Percentiles rank a stretch among this genome's conserved stretches.
Conservation (phyloP, 352 stramenopile species). For the Globisporangium yorkense region DNA sequence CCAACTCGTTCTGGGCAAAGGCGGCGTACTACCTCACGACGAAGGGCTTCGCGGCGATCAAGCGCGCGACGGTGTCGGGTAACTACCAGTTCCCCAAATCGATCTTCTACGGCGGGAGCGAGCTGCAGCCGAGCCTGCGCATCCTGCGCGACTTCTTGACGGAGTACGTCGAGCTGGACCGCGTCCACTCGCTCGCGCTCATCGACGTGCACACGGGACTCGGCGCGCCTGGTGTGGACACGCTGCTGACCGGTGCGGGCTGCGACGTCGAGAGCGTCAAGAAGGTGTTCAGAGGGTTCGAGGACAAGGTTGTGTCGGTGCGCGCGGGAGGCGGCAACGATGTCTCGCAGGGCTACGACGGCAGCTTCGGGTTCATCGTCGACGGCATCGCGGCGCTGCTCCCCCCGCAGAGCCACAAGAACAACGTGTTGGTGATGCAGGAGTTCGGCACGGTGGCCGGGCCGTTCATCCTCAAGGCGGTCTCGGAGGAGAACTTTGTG, state of each 20-base stretch:
- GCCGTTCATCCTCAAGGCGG: slow-evolving; percentile 50
- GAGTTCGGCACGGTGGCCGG: slow-evolving; percentile 68
- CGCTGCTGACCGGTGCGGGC: slow-evolving; percentile 30
- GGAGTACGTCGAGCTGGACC: slow-evolving; percentile 36
- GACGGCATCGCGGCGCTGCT: slow-evolving; percentile 31
- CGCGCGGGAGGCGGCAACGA: slow-evolving; percentile 13
- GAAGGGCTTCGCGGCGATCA: slow-evolving; percentile 52
- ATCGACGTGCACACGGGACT: slow-evolving; percentile 94
- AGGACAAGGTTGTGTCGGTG: slow-evolving; percentile 2
- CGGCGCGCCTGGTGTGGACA: slow-evolving; percentile 58
- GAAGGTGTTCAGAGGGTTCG: slow-evolving; percentile 21
- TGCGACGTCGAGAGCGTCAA: slow-evolving; percentile 2
- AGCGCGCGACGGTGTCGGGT: slow-evolving; percentile 79
- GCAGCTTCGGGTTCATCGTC: slow-evolving; percentile 34
- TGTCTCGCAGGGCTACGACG: slow-evolving; percentile 51
- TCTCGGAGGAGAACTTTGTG: slow-evolving; percentile 58
- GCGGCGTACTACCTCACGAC: slow-evolving; percentile 22
- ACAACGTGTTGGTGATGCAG: slow-evolving; percentile 27
- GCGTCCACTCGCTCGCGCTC: slow-evolving; percentile 47
- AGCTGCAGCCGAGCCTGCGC: slow-evolving; percentile 64
- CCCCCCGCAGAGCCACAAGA: neutral
- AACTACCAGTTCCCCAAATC: slow-evolving; percentile 87
- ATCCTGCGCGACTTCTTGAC: slow-evolving; percentile 60
- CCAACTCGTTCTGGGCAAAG: slow-evolving; percentile 48
- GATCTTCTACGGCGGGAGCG: slow-evolving; percentile 82